Evolutionary conservation across 495 filamentous ascomycete species (phyloP), one percentile per base, ranked within the genome.

Genomic region (Penicillium soppii): DNA sequence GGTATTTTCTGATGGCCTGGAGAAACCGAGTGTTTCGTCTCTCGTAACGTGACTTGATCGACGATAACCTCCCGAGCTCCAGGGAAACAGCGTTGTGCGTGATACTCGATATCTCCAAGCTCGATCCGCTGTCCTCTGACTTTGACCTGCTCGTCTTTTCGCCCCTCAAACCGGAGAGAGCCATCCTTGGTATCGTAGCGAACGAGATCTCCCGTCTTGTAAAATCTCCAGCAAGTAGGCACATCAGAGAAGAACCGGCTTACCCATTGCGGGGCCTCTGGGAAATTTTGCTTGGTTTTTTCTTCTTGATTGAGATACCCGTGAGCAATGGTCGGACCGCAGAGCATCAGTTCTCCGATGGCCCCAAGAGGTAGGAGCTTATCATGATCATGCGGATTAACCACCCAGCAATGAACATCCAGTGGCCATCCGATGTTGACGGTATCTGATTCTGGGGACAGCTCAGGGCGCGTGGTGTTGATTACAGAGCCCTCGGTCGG

Each of bases 181-280:
- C 74, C 72, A 50, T 72, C 57, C 15, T 71, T 68, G 9, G 33
- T 35, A 21, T 70, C 58, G 45, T 57, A 63, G 3, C 53, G 43
- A 3, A 47, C 72, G n/a, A 75, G 50, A 43, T 76, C 72, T 1
- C 72, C 72, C 0, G 80, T 82, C 58, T 79, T 82, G 50, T 86
- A 86, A 5, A 84, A 6, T 5, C 35, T 15, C 36, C n/a, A n/a
- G n/a, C n/a, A n/a, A n/a, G n/a, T n/a, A n/a, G n/a, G n/a, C n/a
- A n/a, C n/a, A n/a, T n/a, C n/a, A n/a, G n/a, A n/a, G n/a, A n/a
- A n/a, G n/a, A n/a, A n/a, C n/a, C n/a, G n/a, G n/a, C n/a, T n/a
- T n/a, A n/a, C n/a, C n/a, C n/a, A n/a, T n/a, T n/a, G n/a, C n/a
- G n/a, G n/a, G n/a, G n/a, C n/a, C n/a, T n/a, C n/a, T n/a, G n/a